Evolutionary conservation across 75 land plant species (phyloP).

Genomic region (Pinus albicaulis): DNA sequence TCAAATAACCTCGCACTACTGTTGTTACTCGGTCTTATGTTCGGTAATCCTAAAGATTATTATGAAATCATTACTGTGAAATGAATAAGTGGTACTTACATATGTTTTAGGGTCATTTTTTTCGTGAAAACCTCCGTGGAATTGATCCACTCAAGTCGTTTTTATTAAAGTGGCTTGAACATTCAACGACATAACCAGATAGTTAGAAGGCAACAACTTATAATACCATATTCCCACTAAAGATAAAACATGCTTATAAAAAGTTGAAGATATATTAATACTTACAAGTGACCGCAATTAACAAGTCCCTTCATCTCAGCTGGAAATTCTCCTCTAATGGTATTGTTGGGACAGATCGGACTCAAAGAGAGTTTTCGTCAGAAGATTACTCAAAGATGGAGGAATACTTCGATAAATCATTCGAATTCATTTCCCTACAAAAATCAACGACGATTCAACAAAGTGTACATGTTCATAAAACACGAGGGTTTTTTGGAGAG

Average conservation of each 20-base stretch:
- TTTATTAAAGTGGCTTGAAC: conserved; percentile 70
- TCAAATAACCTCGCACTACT: conserved; percentile 51
- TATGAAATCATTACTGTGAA: neutral
- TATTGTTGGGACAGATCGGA: conserved; percentile 61
- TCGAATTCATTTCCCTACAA: conserved; percentile 66
- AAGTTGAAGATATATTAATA: neutral
- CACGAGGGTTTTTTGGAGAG: neutral
- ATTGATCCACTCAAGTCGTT: conserved; percentile 59
- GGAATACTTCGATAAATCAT: conserved; percentile 58
- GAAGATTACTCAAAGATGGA: conserved; percentile 57
- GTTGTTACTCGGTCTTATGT: neutral
- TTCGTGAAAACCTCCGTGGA: conserved; percentile 49
- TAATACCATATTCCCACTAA: neutral
- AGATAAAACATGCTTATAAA: no score
- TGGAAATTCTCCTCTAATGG: conserved; percentile 55
- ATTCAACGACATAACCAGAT: no score
- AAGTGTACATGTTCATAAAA: neutral
- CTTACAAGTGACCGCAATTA: conserved; percentile 1
- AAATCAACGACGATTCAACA: neutral
- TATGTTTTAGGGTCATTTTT: conserved; percentile 50
- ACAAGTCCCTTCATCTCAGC: conserved; percentile 22
- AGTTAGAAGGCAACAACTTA: no score
- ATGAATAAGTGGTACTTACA: conserved; percentile 46
- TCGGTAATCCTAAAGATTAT: neutral
- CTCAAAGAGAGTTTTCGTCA: conserved; percentile 54